Base-by-base conservation (phyloP, 768 basidiomycete genomes). In the Xanthoconium stramineum region DNA sequence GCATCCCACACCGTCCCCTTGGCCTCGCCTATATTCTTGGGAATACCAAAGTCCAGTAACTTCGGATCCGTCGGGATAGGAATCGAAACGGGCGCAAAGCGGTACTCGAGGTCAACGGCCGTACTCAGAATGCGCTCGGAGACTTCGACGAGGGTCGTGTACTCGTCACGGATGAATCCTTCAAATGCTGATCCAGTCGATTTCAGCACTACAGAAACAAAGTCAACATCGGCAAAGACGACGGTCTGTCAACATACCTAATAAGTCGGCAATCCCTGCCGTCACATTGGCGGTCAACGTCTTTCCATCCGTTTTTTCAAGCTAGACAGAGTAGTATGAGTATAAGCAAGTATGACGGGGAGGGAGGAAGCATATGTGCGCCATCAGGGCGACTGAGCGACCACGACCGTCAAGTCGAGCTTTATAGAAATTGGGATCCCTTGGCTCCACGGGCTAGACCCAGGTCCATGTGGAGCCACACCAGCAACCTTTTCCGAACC, bases 81-180 rank as follows among this genome's bases (percentile, higher is more conserved):
- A 37, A 90, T 72, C 3, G 64, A 48, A 35, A 89, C 65, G 0
- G 79, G 74, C 20, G 67, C 60, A 67, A 92, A 90, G 2, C 74
- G 80, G 71, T 94, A 95, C 2, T 74, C 69, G 24, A 93, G 76
- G 59, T 96, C 89, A 53, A 98, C 76, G 6, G 90, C 83, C 3
- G 96, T 98, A 17, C 89, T 91, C 74, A 98, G 88, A 64, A 98
- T 88, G 10, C 96, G 83, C 61, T 98, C 96, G 62, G 85, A 72
- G 43, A 96, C 94, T 60, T 89, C 85, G 14, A 70, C 75, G 20
- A 96, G 82, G 2, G 91, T 94, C n/a, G 94, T 94, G 72, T 85
- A 91, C 65, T 94, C 90, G 71, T 96, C 94, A 3, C 83, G 80
- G 47, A 89, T 69, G 72, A 94, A 98, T 29, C 81, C 78, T 52